Evolutionary conservation across 2,329 filamentous ascomycete genomes (phyloP).

Genomic region (Iodosphaeria phyllophila): DNA sequence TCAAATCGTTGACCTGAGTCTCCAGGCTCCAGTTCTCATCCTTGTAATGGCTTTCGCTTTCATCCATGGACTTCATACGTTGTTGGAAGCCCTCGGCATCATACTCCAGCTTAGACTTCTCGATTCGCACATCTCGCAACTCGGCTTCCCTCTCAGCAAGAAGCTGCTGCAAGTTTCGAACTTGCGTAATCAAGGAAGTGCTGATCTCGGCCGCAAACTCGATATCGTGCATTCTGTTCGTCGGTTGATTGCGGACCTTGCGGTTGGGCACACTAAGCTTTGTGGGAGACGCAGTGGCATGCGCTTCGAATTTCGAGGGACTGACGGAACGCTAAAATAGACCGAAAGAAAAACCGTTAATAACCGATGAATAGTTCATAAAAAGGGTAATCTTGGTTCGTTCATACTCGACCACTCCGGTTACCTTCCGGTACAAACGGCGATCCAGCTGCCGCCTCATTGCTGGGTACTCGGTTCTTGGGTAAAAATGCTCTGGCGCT

Average conservation of each 20-base stretch:
- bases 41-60: conserved; percentile 91
- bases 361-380: conserved; percentile 3
- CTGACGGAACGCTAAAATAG: conserved; percentile 45
- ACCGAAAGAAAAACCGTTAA: conserved; percentile 3
- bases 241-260: conserved; percentile 76
- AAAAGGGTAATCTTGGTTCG: neutral
- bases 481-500: conserved; percentile 75
- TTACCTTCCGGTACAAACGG: conserved; percentile 30
- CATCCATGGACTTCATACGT: conserved; percentile 65
- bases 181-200: conserved; percentile 82
- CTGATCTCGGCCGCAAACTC: conserved; percentile 98
- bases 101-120: conserved; percentile 64
- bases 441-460: conserved; percentile 34
- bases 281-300: conserved; percentile 69
- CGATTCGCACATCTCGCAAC: conserved; percentile 53
- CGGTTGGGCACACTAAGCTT: conserved; percentile 78
- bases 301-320: conserved; percentile 64
- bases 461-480: conserved; percentile 63
- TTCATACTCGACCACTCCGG: neutral
- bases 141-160: conserved; percentile 78
- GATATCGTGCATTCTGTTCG: conserved; percentile 81
- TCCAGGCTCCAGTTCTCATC: conserved; percentile 98
- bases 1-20: conserved; percentile 72
- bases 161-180: conserved; percentile 72
- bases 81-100: conserved; percentile 67